Conservation (phyloP, 1,284 basidiomycete genomes). For the Pseudozyma tsukubaensis region DNA sequence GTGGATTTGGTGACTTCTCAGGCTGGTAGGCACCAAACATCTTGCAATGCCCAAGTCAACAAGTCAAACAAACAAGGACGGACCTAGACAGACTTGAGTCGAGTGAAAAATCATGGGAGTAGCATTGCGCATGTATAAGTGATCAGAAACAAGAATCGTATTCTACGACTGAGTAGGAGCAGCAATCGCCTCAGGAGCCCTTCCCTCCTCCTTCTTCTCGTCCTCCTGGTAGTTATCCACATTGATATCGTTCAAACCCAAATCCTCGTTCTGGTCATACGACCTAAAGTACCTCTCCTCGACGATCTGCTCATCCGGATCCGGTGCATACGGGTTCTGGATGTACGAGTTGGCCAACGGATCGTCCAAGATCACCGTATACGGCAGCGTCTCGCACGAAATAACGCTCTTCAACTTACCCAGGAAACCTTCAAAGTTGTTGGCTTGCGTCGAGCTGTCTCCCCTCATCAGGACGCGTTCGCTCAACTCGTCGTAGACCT, state of each 20-base stretch:
- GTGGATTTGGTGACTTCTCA: conserved; percentile 63
- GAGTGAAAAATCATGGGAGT: background rate
- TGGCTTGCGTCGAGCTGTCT: conserved; percentile 72
- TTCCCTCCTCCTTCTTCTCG: background rate
- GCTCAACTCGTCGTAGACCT: conserved; percentile 93
- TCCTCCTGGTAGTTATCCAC: conserved; percentile 70
- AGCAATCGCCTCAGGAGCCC: background rate
- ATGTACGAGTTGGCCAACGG: conserved; percentile 95
- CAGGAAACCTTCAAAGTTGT: conserved; percentile 75
- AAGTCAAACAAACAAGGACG: background rate
- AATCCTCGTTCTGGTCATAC: conserved; percentile 92
- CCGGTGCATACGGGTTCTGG: conserved; percentile 81
- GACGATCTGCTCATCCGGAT: conserved; percentile 71
- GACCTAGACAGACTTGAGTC: background rate
- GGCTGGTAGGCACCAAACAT: conserved; percentile 30
- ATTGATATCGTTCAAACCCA: conserved; percentile 96
- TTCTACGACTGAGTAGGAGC: background rate
- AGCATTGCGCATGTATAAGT: background rate
- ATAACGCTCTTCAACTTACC: conserved; percentile 73
- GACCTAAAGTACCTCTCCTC: conserved; percentile 84
- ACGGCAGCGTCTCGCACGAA: conserved; percentile 60
- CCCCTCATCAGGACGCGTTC: conserved; percentile 85
- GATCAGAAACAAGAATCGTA: background rate
- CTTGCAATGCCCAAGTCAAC: background rate
- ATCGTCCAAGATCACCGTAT: conserved; percentile 91